A percentile compares a stretch with the other conserved stretches of the same genome.
Conservation (phyloP, 1,284 basidiomycete species). For the Trichosporon coremiiforme region DNA sequence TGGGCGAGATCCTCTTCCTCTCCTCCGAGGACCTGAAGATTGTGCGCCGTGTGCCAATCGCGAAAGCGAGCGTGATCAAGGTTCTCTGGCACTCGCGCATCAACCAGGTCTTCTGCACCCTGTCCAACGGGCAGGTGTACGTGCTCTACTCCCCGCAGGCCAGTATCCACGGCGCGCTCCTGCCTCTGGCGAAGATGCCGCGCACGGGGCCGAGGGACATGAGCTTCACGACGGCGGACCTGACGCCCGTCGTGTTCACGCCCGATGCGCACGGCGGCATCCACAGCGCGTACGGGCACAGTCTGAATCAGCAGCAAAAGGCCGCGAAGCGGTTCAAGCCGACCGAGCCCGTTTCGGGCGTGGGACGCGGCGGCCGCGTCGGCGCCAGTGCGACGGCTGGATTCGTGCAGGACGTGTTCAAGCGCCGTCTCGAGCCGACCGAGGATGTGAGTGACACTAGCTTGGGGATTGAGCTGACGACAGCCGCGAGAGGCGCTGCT, state of each 20-base stretch:
- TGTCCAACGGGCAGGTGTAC: slow-evolving; percentile 83
- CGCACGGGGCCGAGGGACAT: slow-evolving; percentile 76
- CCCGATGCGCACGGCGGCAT: slow-evolving; percentile 77
- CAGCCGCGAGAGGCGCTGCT: slow-evolving; percentile 95
- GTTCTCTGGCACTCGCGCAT: slow-evolving; percentile 95
- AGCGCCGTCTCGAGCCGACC: slow-evolving; percentile 56
- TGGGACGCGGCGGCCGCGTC: slow-evolving; percentile 87
- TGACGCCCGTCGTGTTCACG: slow-evolving; percentile 74
- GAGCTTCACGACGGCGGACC: slow-evolving; percentile 76
- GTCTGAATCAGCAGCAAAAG: slow-evolving; percentile 84
- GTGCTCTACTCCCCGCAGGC: slow-evolving; percentile 86
- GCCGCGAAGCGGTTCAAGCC: slow-evolving; percentile 86
- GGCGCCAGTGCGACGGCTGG: slow-evolving; percentile 94
- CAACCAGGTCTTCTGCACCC: slow-evolving; percentile 87
- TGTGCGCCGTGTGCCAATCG: slow-evolving; percentile 62
- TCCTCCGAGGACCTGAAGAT: slow-evolving; percentile 68
- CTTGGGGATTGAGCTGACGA: slow-evolving; percentile 21
- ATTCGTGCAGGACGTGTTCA: slow-evolving; percentile 86
- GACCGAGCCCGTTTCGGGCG: slow-evolving; percentile 86
- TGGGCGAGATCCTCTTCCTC: slow-evolving; percentile 73
- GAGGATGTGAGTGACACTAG: slow-evolving; percentile 75
- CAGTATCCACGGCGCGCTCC: slow-evolving; percentile 87
- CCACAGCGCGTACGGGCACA: slow-evolving; percentile 77
- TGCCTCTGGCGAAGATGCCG: slow-evolving; percentile 66
- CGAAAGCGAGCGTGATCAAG: slow-evolving; percentile 76